Base-by-base conservation (phyloP, 805 yeast genomes). In the Lipomyces orientalis region DNA sequence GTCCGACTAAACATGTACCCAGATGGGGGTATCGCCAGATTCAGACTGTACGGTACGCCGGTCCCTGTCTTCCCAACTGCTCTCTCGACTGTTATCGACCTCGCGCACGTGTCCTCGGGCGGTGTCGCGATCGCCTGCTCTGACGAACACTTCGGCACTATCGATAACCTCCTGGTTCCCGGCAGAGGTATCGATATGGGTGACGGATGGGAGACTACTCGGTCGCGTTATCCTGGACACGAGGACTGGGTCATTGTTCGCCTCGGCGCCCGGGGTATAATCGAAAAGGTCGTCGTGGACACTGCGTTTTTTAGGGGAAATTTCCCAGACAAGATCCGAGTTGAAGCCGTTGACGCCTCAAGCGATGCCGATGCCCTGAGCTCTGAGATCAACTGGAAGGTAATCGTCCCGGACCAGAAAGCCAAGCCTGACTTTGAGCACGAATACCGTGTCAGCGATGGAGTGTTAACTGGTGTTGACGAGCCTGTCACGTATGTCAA, bases 131-230 rank as follows among this genome's bases (percentile, higher is more conserved):
- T 91, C 54, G 82, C 87, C 12, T 87, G 86, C 73, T 89, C 96
- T 1, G 97, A 95, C 80, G 97, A 94, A 81, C 98, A 93, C 80
- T 94, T 94, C 76, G 97, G 97, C 51, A 85, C 94, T 57, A 97
- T 93, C 51, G 96, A 91, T 78, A 94, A 94, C 80, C 81, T 94
- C 69, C 81, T 94, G 65, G 82, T 94, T 64, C 98, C 98, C 1
- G 98, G 98, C 16, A 87, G 98, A 68, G 99, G 99, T 62, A 86
- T 84, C 74, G 97, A 94, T 79, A 94, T 94, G 98, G 87, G 95
- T 61, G 98, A 95, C 76, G 99, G 99, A 14, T 94, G 99, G 99
- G 99, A 94, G 78, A 94, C 99, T 31, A 87, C 86, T 74, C 87
- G 99, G 77, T 92, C 97, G 1, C 85, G 98, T 77, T 82, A 81